Percentiles rank a stretch among this genome's conserved stretches.
Evolutionary conservation across 2,329 filamentous ascomycete species (phyloP).

Genomic region (Pseudogymnoascus sp.): DNA sequence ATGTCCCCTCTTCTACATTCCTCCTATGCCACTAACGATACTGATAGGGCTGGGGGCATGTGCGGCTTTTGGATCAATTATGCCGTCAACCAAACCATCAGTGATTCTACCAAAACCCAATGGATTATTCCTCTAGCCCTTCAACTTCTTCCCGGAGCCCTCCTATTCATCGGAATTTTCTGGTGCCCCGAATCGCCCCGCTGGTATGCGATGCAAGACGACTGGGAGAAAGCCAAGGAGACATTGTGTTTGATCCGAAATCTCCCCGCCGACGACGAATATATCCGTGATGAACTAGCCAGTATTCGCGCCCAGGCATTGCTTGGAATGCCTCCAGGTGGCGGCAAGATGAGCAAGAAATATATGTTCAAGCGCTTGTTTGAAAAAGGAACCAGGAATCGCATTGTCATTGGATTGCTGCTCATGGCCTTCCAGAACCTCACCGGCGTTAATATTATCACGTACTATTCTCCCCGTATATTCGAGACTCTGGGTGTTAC

Average conservation of each 20-base stretch:
- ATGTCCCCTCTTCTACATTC: constrained; percentile 26
- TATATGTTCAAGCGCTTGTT: constrained; percentile 15
- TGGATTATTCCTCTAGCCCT: constrained; percentile 37
- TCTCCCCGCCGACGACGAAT: constrained; percentile 34
- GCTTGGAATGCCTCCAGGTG: constrained; percentile 36
- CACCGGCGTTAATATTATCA: constrained; percentile 28
- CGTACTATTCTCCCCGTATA: constrained; percentile 28
- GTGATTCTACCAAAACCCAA: constrained; percentile 29
- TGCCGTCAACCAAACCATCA: constrained; percentile 31
- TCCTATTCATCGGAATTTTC: constrained; percentile 23
- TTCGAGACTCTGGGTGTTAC: constrained; percentile 23
- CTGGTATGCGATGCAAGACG: constrained; percentile 22
- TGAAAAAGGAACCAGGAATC: constrained; percentile 61
- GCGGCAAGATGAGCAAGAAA: constrained; percentile 1
- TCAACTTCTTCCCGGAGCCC: constrained; percentile 33
- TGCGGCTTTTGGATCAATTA: constrained; percentile 38
- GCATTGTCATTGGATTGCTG: constrained; percentile 48
- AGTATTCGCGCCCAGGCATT: constrained; percentile 39
- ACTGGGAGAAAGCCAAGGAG: constrained; percentile 31
- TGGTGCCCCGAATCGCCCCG: constrained; percentile 26
- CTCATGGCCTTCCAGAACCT: constrained; percentile 20
- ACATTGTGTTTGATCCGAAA: constrained; percentile 38
- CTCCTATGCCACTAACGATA: constrained; percentile 33
- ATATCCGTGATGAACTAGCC: constrained; percentile 42
- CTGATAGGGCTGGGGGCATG: constrained; percentile 28